Conservation (phyloP, 768 basidiomycete species). For the Macrolepiota fuliginosa region DNA sequence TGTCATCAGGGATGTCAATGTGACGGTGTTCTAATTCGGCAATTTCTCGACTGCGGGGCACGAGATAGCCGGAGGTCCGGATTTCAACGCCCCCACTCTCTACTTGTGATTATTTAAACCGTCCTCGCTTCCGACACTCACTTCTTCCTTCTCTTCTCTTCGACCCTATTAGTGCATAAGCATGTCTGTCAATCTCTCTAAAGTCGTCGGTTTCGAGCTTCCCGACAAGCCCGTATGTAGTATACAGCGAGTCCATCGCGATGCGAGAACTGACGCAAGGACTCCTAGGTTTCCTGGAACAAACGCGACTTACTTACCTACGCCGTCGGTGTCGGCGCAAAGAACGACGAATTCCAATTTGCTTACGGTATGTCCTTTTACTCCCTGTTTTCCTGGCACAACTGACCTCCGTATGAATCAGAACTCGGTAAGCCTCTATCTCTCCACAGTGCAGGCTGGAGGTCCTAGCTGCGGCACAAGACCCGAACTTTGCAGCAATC, state of each 20-base stretch:
- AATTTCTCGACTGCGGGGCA: background rate
- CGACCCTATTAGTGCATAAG: background rate
- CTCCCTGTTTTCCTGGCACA: background rate
- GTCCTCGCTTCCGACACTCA: background rate
- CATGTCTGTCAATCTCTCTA: constrained; percentile 49
- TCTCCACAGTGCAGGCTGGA: background rate
- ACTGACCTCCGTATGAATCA: constrained; percentile 17
- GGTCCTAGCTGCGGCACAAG: constrained; percentile 10
- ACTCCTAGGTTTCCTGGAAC: constrained; percentile 75
- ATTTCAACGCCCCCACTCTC: background rate
- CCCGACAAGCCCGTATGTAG: constrained; percentile 52
- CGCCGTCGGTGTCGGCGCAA: constrained; percentile 80
- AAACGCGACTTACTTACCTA: constrained; percentile 80
- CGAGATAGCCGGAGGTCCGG: constrained; percentile 17
- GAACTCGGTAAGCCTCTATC: constrained; percentile 47
- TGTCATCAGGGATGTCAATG: background rate
- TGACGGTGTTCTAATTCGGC: background rate
- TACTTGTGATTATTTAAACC: constrained; percentile 5
- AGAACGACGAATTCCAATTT: constrained; percentile 64
- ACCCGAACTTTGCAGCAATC: constrained; percentile 61
- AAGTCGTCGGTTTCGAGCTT: constrained; percentile 60
- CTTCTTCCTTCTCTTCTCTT: background rate
- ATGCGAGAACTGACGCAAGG: background rate
- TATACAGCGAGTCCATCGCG: background rate
- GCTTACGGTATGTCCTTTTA: constrained; percentile 57